Evolutionary conservation across 1,284 basidiomycete species (phyloP), one percentile per base, ranked within the genome.

Genomic region (Cutaneotrichosporon sp.): DNA sequence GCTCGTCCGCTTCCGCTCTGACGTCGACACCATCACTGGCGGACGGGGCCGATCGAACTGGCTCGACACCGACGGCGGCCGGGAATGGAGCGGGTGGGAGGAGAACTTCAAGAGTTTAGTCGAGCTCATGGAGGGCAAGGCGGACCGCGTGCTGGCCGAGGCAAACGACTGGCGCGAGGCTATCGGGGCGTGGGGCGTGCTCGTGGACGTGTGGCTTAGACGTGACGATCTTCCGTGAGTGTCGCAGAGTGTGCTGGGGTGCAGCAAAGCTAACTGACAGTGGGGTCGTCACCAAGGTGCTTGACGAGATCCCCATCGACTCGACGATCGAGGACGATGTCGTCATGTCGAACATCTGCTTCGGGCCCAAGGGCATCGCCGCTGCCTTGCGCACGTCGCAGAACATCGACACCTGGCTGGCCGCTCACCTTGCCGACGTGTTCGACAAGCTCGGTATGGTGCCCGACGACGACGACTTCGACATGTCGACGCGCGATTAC

Each of bases 81-180:
- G 51, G 16, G 87, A 91, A 70, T 90, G 89, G 87, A 87, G 87
- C 84, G 86, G 87, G 58, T 84, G 85, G 62, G 76, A 93, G 59
- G 88, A 88, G 64, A 89, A 90, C 69, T 87, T 95, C 53, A 83
- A 88, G 33, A 85, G 85, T 4, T 84, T 95, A 33, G 77, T 93
- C 2, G 78, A 79, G 43, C 51, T 84, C 43, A 75, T 84, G 64
- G 89, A 92, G 73, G 95, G 95, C 7, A 86, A 92, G 24, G 81
- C 81, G 45, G 87, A 90, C 22, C 71, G 78, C 22, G 74, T 84
- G 25, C 71, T 83, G 61, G 90, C 92, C 54, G 85, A 92, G 22
- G 88, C 88, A 34, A 88, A 87, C 4, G 92, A 95, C 72, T 98
- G 95, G 95, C 89, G 90, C 71, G 94, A 97, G 73, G 88, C 90